Percentiles rank a stretch among this genome's conserved stretches.
phyloP scores from a whole-genome alignment of 345 rosid genomes.

The Firmiana major region DNA sequence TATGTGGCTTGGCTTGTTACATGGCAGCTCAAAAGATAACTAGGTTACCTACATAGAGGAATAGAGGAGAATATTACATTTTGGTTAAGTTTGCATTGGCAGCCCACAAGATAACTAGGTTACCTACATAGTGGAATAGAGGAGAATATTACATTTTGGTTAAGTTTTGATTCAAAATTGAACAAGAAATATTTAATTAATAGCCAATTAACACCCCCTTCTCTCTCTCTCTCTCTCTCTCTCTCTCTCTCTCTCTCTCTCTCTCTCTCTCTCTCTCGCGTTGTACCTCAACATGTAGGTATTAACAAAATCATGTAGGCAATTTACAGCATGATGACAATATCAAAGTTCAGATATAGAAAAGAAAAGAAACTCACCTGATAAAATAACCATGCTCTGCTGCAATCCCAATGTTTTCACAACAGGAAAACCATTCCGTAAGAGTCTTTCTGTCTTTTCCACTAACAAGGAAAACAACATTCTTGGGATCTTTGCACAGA shows the following conservation, averaged over 20 bases:
- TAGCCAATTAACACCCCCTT: neutral
- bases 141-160: no score
- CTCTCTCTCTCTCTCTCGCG: no score
- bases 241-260: no score
- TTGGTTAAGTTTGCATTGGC: no score
- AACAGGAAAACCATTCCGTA: slow-evolving; percentile 69
- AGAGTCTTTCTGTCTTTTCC: slow-evolving; percentile 70
- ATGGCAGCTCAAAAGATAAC: neutral
- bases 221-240: neutral
- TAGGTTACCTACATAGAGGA: neutral
- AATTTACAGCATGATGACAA: neutral
- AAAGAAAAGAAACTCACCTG: slow-evolving; percentile 39
- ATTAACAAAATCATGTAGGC: neutral
- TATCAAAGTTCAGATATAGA: neutral
- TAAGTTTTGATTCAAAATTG: neutral
- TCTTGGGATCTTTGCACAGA: slow-evolving; percentile 69
- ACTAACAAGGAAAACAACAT: slow-evolving; percentile 81
- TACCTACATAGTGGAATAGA: no score
- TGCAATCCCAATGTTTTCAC: slow-evolving; percentile 72
- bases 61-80: neutral
- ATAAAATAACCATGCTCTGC: slow-evolving; percentile 87
- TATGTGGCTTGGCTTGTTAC: neutral
- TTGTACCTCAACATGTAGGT: neutral
- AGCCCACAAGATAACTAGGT: no score
- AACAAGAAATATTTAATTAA: neutral